Conservation (phyloP, 2,329 filamentous ascomycete genomes). For the Plenodomus biglobosus region DNA sequence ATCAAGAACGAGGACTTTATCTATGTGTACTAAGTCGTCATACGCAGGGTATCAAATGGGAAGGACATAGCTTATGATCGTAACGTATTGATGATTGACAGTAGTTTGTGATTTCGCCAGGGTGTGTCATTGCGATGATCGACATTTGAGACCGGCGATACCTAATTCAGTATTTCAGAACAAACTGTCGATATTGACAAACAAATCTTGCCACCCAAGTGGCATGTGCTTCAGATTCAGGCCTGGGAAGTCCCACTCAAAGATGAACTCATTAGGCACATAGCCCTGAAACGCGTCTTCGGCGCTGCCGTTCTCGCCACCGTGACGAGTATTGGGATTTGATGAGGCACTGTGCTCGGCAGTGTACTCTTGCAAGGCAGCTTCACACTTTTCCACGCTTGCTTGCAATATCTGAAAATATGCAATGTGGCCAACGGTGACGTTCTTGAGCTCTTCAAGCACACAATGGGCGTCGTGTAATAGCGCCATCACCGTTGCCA, state of each 20-base stretch:
- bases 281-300: constrained; percentile 56
- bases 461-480: constrained; percentile 50
- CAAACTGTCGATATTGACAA: constrained; percentile 48
- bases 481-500: constrained; percentile 45
- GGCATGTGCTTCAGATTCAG: constrained; percentile 56
- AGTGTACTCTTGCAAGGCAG: constrained; percentile 46
- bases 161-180: too few relatives aligned
- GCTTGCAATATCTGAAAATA: constrained; percentile 54
- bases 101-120: too few relatives aligned
- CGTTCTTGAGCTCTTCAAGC: constrained; percentile 47
- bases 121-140: not conserved
- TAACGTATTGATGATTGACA: too few relatives aligned
- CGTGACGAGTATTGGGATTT: constrained; percentile 1
- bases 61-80: too few relatives aligned
- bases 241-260: constrained; percentile 62
- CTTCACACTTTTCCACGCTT: constrained; percentile 55
- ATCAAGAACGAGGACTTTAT: constrained; percentile 65
- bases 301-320: constrained; percentile 26
- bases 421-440: constrained; percentile 48
- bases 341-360: constrained; percentile 12
- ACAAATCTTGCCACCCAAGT: constrained; percentile 52
- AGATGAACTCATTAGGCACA: constrained; percentile 57
- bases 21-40: constrained; percentile 56
- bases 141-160: too few relatives aligned
- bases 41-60: too few relatives aligned